A percentile compares a stretch with the other conserved stretches of the same genome.
Conservation (phyloP, 345 rosid genomes). For the Raphanus raphanistrum region DNA sequence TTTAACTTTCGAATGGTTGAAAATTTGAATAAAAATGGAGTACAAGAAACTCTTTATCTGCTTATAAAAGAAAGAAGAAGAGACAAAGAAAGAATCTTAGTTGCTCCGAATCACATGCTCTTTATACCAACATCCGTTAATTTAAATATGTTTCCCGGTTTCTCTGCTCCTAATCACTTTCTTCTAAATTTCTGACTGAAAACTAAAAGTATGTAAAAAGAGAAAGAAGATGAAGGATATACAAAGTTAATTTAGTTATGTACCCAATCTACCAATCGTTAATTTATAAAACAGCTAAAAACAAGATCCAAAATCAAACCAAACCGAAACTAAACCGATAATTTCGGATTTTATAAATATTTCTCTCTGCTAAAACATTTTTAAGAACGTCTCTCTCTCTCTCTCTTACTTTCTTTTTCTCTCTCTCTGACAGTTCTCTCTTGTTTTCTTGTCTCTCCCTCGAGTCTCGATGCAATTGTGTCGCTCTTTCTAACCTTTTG, state of each 20-base stretch:
- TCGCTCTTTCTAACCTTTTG: not conserved
- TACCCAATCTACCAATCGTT: conserved; percentile 11
- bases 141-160: conserved; percentile 8
- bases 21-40: conserved; percentile 3
- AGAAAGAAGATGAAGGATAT: not conserved
- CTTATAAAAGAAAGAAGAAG: not conserved
- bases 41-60: conserved; percentile 11
- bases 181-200: not conserved
- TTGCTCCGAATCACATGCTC: conserved; percentile 11
- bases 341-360: conserved; percentile 6
- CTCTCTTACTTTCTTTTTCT: not conserved
- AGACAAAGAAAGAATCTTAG: conserved; percentile 14
- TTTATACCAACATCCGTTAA: conserved; percentile 18
- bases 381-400: conserved; percentile 12
- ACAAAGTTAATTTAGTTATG: not conserved
- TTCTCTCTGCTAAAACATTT: conserved; percentile 26
- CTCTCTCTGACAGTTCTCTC: conserved; percentile 28
- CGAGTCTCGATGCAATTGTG: conserved; percentile 43
- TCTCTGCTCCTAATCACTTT: not conserved
- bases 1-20: not conserved
- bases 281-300: not conserved
- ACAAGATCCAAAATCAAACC: not conserved
- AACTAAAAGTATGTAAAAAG: not conserved
- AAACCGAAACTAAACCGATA: conserved; percentile 10
- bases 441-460: conserved; percentile 20